phyloP scores from a whole-genome alignment of 2,329 filamentous ascomycete species.

The Mycosphaerella sp. region DNA sequence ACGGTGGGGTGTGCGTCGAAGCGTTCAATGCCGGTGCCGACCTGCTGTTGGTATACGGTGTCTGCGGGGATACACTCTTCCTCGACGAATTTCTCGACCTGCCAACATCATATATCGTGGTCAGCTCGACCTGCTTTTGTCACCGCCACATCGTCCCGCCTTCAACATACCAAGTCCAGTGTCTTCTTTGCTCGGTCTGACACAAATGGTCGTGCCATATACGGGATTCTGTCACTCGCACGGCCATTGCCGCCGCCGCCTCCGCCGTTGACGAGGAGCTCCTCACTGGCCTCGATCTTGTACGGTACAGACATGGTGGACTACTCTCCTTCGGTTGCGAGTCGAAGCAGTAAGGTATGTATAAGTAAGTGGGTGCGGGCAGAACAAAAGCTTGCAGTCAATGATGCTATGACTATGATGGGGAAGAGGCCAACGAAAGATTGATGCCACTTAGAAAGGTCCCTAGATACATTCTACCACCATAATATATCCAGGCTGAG shows the following conservation, averaged over 20 bases:
- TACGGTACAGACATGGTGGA: constrained; percentile 35
- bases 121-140: constrained; percentile 7
- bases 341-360: neutral
- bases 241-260: constrained; percentile 29
- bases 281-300: constrained; percentile 33
- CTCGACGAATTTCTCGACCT: constrained; percentile 86
- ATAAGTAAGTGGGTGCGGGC: neutral
- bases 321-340: too few species aligned
- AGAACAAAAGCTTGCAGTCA: neutral
- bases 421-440: constrained; percentile 2
- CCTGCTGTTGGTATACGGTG: constrained; percentile 69
- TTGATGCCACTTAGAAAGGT: neutral
- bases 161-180: constrained; percentile 59
- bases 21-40: constrained; percentile 64
- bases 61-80: constrained; percentile 79
- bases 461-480: constrained; percentile 2
- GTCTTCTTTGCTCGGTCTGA: constrained; percentile 80
- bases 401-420: constrained; percentile 2
- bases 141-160: neutral
- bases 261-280: constrained; percentile 25
- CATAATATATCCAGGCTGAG: neutral
- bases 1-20: constrained; percentile 75
- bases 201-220: constrained; percentile 58
- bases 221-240: constrained; percentile 53
- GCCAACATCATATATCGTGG: neutral